These are phyloP conservation scores for Macrocystidia cucumis DNA, from an alignment of 1,284 basidiomycete species.

Conservation along the genomic window DNA sequence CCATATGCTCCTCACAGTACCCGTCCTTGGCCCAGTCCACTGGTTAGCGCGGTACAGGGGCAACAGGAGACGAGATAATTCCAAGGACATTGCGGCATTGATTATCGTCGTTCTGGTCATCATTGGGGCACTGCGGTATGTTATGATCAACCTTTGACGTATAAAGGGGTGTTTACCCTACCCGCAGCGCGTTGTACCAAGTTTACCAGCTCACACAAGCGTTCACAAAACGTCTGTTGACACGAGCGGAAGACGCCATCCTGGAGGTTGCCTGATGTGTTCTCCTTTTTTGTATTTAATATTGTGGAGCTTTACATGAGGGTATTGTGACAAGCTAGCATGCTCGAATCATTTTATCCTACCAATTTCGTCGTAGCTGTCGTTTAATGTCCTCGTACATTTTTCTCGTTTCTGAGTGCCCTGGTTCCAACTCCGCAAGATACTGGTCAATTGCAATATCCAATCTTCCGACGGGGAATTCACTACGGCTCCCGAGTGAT, in stretches of 20 bases:
- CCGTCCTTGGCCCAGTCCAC: constrained; percentile 54
- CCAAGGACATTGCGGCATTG: constrained; percentile 55
- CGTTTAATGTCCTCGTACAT: constrained; percentile 63
- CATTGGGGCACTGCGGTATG: constrained; percentile 54
- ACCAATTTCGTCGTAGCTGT: constrained; percentile 62
- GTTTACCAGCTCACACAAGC: constrained; percentile 61
- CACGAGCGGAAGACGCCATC: constrained; percentile 71
- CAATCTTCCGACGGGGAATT: constrained; percentile 70
- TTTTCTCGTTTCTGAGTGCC: constrained; percentile 48
- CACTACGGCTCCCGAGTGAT: constrained; percentile 38
- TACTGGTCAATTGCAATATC: constrained; percentile 67
- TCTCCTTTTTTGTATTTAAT: too few relatives aligned
- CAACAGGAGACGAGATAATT: constrained; percentile 39
- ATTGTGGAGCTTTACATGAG: too few relatives aligned
- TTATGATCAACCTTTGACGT: constrained; percentile 5
- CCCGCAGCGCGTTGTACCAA: constrained; percentile 53
- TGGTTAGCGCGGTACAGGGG: constrained; percentile 59
- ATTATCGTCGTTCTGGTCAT: constrained; percentile 57
- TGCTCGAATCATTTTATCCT: constrained; percentile 10
- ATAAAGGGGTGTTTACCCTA: constrained; percentile 5
- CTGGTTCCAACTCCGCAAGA: constrained; percentile 54
- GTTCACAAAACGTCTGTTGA: constrained; percentile 50
- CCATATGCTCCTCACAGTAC: constrained; percentile 57
- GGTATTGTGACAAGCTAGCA: too few relatives aligned
- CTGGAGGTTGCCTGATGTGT: constrained; percentile 53